Evolutionary conservation across 768 basidiomycete genomes (phyloP).

Genomic region (Cytidiella melzeri): DNA sequence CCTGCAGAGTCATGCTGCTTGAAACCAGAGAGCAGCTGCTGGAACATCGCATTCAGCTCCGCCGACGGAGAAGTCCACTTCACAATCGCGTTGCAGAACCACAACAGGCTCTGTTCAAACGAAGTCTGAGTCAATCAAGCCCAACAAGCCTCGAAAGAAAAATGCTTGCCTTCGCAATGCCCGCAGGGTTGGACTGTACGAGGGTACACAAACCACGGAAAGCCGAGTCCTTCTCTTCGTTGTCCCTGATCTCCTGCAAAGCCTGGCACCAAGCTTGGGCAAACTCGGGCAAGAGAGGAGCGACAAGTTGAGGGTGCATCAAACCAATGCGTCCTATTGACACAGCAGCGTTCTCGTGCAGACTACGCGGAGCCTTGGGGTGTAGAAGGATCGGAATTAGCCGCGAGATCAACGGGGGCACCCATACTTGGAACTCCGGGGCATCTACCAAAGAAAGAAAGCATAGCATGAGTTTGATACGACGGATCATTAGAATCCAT

Average conservation of each 20-base stretch:
- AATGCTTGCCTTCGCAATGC: slow-evolving; percentile 79
- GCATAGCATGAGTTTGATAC: not conserved
- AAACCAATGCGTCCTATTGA: slow-evolving; percentile 95
- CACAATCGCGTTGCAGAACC: slow-evolving; percentile 98
- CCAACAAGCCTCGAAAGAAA: not conserved
- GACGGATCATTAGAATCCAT: too few species aligned
- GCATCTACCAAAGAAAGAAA: slow-evolving; percentile 44
- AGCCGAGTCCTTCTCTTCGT: slow-evolving; percentile 98
- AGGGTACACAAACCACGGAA: slow-evolving; percentile 97
- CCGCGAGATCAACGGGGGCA: slow-evolving; percentile 77
- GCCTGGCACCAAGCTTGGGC: slow-evolving; percentile 97
- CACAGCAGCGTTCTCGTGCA: slow-evolving; percentile 97
- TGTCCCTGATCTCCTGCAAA: slow-evolving; percentile 96
- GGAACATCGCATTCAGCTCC: slow-evolving; percentile 93
- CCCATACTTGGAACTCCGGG: slow-evolving; percentile 88
- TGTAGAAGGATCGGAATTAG: slow-evolving; percentile 91
- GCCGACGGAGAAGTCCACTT: slow-evolving; percentile 91
- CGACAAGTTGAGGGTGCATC: slow-evolving; percentile 84
- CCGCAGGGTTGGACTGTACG: slow-evolving; percentile 90
- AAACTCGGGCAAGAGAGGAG: slow-evolving; percentile 84
- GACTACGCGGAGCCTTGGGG: slow-evolving; percentile 85
- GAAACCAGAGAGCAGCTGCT: slow-evolving; percentile 82
- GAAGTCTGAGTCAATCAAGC: slow-evolving; percentile 10
- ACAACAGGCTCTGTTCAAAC: slow-evolving; percentile 69
- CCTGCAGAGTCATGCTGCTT: slow-evolving; percentile 80